These are phyloP conservation scores for Debaryomycetaceae sp. DNA, from an alignment of 1,139 yeast species.

Conservation along the genomic window DNA sequence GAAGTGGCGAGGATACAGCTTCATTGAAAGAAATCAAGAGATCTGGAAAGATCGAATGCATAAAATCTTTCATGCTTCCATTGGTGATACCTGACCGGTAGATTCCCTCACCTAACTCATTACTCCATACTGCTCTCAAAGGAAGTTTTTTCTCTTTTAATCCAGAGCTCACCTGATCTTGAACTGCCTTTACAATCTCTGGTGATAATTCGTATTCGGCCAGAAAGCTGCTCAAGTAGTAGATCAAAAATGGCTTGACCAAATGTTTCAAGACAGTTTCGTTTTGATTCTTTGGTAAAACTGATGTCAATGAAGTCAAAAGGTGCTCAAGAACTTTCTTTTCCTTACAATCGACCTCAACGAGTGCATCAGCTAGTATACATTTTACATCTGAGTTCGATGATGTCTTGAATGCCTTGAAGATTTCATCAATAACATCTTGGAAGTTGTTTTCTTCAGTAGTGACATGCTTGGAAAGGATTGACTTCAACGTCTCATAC, in stretches of 20 bases:
- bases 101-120: constrained; percentile 40
- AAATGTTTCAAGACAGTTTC: constrained; percentile 57
- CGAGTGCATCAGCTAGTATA: constrained; percentile 26
- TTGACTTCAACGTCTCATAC: constrained; percentile 31
- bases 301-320: constrained; percentile 42
- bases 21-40: constrained; percentile 39
- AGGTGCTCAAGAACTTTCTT: constrained; percentile 22
- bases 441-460: constrained; percentile 14
- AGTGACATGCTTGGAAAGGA: not conserved
- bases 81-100: constrained; percentile 2
- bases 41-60: constrained; percentile 23
- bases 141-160: constrained; percentile 61
- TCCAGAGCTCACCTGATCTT: constrained; percentile 49
- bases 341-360: constrained; percentile 7
- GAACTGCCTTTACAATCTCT: constrained; percentile 8
- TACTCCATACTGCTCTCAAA: constrained; percentile 67
- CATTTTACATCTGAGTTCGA: constrained; percentile 68
- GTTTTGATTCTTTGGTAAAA: constrained; percentile 69
- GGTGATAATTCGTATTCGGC: constrained; percentile 10
- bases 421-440: constrained; percentile 45
- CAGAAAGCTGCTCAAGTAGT: constrained; percentile 24
- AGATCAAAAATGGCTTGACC: constrained; percentile 48
- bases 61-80: constrained; percentile 1
- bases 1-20: constrained; percentile 45
- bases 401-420: constrained; percentile 56